Evolutionary conservation across 208 protist genomes (phyloP).

Genomic region (Trichomonas vaginalis): DNA sequence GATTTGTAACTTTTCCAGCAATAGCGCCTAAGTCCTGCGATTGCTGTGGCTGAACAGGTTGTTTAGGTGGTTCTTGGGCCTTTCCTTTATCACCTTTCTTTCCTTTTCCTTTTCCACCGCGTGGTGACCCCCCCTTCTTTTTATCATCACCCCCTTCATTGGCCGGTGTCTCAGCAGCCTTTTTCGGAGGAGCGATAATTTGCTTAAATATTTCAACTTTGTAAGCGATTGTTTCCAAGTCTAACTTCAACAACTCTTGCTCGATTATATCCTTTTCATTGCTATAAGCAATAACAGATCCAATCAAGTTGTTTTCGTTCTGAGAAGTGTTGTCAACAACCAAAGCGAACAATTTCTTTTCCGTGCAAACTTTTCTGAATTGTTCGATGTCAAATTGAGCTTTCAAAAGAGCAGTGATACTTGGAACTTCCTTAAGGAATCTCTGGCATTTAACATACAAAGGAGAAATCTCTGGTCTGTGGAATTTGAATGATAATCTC

Average conservation of each 20-base stretch:
- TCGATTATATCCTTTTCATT: background rate
- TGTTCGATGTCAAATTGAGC: background rate
- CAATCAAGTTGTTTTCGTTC: background rate
- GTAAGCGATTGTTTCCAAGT: background rate
- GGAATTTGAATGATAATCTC: background rate
- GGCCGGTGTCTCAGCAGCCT: background rate
- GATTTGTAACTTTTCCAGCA: background rate
- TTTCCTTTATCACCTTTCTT: background rate
- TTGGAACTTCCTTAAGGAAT: background rate
- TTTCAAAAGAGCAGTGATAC: background rate
- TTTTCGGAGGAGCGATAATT: background rate
- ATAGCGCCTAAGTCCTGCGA: background rate
- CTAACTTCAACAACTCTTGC: background rate
- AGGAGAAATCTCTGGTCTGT: background rate
- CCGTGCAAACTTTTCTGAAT: background rate
- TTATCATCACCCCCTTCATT: background rate
- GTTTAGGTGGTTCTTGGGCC: background rate
- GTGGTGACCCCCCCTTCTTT: background rate
- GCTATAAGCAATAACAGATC: too few relatives aligned
- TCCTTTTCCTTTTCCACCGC: background rate
- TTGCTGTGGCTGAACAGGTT: background rate
- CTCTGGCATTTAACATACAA: background rate
- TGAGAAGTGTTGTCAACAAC: background rate
- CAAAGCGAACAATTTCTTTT: background rate
- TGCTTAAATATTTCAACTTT: background rate